These are phyloP conservation scores for Blastocladiella britannica DNA, from an alignment of 192 early-diverging fungal genomes.

Conservation along the genomic window DNA sequence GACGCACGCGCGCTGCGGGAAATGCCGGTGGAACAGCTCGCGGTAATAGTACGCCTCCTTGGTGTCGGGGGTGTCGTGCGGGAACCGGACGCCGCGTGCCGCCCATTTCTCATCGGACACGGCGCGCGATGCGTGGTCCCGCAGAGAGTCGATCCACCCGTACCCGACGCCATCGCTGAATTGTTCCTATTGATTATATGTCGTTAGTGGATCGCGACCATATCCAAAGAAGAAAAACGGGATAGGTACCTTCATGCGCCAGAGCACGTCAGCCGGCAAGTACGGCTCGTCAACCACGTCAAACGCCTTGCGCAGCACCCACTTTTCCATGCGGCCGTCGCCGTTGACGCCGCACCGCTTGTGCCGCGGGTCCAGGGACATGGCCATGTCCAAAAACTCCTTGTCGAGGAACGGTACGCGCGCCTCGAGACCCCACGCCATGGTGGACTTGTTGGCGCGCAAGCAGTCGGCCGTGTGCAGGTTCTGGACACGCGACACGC, in stretches of 20 bases:
- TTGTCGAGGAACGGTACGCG: conserved; percentile 95
- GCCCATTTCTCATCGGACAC: conserved; percentile 65
- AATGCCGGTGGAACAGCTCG: conserved; percentile 77
- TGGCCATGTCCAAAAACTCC: conserved; percentile 76
- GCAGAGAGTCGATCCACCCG: conserved; percentile 91
- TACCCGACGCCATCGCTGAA: conserved; percentile 98
- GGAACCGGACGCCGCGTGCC: conserved; percentile 42
- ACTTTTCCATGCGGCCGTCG: conserved; percentile 77
- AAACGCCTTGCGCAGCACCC: conserved; percentile 86
- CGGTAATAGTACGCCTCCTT: conserved; percentile 97
- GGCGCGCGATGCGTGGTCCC: conserved; percentile 38
- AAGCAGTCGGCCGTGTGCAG: conserved; percentile 89
- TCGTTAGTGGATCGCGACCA: too few species aligned
- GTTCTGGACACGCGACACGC: conserved; percentile 83
- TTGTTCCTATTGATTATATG: conserved; percentile 99
- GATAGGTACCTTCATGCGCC: too few species aligned
- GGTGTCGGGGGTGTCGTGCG: conserved; percentile 74
- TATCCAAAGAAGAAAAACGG: too few species aligned
- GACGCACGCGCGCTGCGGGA: conserved; percentile 76
- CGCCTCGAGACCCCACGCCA: conserved; percentile 98
- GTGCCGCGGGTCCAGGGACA: conserved; percentile 63
- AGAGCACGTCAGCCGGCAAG: conserved; percentile 70
- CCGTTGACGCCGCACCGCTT: conserved; percentile 62
- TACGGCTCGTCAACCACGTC: conserved; percentile 76
- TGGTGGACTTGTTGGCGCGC: conserved; percentile 97